Percentiles rank a stretch among this genome's conserved stretches.
These are phyloP conservation scores for Aspergillus steynii DNA, from an alignment of 495 filamentous ascomycete genomes.

Conservation along the genomic window DNA sequence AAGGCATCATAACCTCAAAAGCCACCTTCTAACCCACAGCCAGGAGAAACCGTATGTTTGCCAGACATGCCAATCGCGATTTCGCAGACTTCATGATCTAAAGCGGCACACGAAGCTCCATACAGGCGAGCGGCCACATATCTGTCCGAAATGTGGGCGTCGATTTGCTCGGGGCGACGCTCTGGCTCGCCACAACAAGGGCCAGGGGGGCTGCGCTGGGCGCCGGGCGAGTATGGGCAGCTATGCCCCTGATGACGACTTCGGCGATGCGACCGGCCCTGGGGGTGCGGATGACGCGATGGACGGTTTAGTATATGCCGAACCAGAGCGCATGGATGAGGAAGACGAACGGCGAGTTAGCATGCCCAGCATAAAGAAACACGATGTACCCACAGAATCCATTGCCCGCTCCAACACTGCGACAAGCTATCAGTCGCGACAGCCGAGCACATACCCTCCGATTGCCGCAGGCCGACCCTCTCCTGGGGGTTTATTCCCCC, in stretches of 20 bases:
- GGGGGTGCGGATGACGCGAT: constrained; percentile 68
- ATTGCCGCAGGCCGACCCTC: constrained; percentile 49
- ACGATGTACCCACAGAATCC: constrained; percentile 51
- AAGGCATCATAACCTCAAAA: constrained; percentile 98
- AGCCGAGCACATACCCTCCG: constrained; percentile 78
- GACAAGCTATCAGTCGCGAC: constrained; percentile 58
- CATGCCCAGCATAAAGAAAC: constrained; percentile 72
- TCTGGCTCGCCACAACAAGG: constrained; percentile 91
- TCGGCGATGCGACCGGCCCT: constrained; percentile 47
- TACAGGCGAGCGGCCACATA: constrained; percentile 92
- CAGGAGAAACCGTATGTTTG: constrained; percentile 98
- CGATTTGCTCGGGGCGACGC: constrained; percentile 96
- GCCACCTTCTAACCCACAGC: constrained; percentile 94
- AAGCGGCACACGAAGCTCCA: constrained; percentile 97
- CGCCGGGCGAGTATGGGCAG: constrained; percentile 83
- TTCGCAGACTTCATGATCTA: constrained; percentile 89
- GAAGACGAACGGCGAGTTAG: constrained; percentile 59
- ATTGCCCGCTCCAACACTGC: constrained; percentile 44
- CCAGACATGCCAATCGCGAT: constrained; percentile 82
- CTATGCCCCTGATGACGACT: constrained; percentile 79
- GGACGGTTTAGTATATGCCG: constrained; percentile 72
- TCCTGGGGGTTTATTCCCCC: constrained; percentile 61
- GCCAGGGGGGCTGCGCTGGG: constrained; percentile 92
- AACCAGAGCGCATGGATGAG: constrained; percentile 65
- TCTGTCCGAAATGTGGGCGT: constrained; percentile 89